Evolutionary conservation across 1,139 yeast species (phyloP), one percentile per base, ranked within the genome.

Genomic region (Taphrina deformans): DNA sequence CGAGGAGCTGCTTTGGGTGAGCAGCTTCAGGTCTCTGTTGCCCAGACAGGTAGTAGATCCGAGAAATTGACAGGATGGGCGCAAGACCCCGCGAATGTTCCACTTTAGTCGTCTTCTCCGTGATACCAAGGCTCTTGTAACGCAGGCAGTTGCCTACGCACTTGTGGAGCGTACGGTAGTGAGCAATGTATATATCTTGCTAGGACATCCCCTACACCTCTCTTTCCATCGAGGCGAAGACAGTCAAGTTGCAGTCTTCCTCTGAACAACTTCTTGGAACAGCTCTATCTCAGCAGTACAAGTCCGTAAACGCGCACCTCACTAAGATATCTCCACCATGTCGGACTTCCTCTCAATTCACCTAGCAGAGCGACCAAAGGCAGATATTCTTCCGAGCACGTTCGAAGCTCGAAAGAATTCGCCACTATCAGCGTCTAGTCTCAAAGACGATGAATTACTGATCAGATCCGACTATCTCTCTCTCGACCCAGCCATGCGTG

Each of bases 401-500:
- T 40, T 52, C 27, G 69, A 64, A n/a, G 72, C 73, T 14, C 63
- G 63, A 14, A 38, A 33, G 18, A 59, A 59, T n/a, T 24, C 38
- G 21, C 29, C 56, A 10, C 52, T 59, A n/a, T 41, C 63, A 5
- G 63, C 35, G 3, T 33, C 63, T 5, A 53, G 51, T 21, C 71
- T 83, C 62, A 70, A 77, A 66, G 79, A 78, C 1, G 82, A 79
- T 48, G 80, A 84, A 68, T 68, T 84, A 6, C 75, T 83, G 40
- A 77, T 84, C 29, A 80, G 83, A 73, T 74, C 79, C 5, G 69
- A 82, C 56, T 80, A 79, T 66, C 72, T 85, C n/a, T 84, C 88
- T 45, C 84, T 85, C 71, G 89, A 85, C 72, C 89, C 89, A 16
- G 83, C 87, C 10, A 88, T 85, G 72, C 82, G 86, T 73, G 79